A percentile compares a stretch with the other conserved stretches of the same genome.
These are phyloP conservation scores for Craterostigma plantagineum DNA, from an alignment of 257 asterid species.

Conservation along the genomic window DNA sequence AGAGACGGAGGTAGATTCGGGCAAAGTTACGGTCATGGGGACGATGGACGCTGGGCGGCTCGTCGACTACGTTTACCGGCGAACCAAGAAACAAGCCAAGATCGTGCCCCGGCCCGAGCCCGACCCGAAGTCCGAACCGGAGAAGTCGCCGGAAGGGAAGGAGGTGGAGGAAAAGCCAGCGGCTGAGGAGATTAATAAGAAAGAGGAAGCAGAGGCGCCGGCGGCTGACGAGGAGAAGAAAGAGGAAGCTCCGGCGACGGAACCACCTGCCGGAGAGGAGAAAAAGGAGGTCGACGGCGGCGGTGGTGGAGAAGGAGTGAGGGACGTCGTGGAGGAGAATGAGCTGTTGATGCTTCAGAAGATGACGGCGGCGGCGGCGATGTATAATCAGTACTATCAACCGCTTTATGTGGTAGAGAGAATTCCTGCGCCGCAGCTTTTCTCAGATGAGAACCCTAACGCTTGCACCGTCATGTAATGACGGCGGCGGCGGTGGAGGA, in stretches of 20 bases:
- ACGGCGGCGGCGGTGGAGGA: no score
- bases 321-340: conserved; percentile 14
- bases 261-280: conserved; percentile 15
- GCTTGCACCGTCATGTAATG: conserved; percentile 48
- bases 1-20: conserved; percentile 45
- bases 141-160: conserved; percentile 24
- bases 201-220: conserved; percentile 21
- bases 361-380: conserved; percentile 42
- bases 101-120: conserved; percentile 42
- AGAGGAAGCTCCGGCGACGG: conserved; percentile 10
- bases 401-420: conserved; percentile 45
- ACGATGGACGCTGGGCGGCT: conserved; percentile 55
- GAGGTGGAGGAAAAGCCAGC: conserved; percentile 19
- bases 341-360: conserved; percentile 12
- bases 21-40: conserved; percentile 66
- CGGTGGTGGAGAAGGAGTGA: conserved; percentile 1
- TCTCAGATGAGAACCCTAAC: conserved; percentile 87
- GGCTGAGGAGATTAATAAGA: no score
- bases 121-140: conserved; percentile 17
- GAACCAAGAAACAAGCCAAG: conserved; percentile 71
- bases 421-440: conserved; percentile 75
- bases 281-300: conserved; percentile 18
- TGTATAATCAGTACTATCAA: conserved; percentile 31
- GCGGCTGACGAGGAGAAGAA: conserved; percentile 22
- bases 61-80: conserved; percentile 64